phyloP scores from a whole-genome alignment of 2,329 filamentous ascomycete genomes.

The Tolypocladium tundrense region DNA sequence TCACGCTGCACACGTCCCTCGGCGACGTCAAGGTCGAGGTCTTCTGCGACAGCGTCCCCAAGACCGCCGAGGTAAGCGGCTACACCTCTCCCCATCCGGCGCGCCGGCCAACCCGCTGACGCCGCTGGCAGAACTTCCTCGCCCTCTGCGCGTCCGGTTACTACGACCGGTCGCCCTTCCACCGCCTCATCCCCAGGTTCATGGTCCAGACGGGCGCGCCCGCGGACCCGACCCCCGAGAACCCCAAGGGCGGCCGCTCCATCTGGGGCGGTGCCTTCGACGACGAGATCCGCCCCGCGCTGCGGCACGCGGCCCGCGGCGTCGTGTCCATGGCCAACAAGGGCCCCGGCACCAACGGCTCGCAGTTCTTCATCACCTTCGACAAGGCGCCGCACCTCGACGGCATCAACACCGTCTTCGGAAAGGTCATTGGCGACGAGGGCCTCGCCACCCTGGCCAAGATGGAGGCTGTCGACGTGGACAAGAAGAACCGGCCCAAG shows the following conservation, averaged over 20 bases:
- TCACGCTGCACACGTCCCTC: constrained; percentile 73
- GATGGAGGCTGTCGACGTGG: constrained; percentile 62
- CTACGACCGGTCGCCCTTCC: constrained; percentile 67
- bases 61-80: constrained; percentile 65
- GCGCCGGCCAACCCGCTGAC: not conserved
- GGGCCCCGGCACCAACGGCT: constrained; percentile 62
- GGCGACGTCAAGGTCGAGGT: constrained; percentile 93
- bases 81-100: not conserved
- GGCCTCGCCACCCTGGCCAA: constrained; percentile 55
- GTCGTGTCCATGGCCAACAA: constrained; percentile 73
- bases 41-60: constrained; percentile 90
- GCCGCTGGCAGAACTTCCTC: constrained; percentile 61
- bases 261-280: constrained; percentile 68
- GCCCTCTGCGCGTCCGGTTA: constrained; percentile 72
- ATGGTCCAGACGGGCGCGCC: constrained; percentile 70
- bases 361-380: constrained; percentile 74
- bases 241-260: constrained; percentile 58
- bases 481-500: constrained; percentile 68
- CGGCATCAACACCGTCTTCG: constrained; percentile 77
- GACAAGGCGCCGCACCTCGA: constrained; percentile 72
- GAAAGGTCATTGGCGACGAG: constrained; percentile 58
- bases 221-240: constrained; percentile 37
- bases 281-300: constrained; percentile 65
- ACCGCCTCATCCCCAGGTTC: constrained; percentile 71
- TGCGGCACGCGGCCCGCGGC: constrained; percentile 59